Evolutionary conservation across 108 stramenopile species (phyloP).

Genomic region (Cyclostephanos invisitatus): DNA sequence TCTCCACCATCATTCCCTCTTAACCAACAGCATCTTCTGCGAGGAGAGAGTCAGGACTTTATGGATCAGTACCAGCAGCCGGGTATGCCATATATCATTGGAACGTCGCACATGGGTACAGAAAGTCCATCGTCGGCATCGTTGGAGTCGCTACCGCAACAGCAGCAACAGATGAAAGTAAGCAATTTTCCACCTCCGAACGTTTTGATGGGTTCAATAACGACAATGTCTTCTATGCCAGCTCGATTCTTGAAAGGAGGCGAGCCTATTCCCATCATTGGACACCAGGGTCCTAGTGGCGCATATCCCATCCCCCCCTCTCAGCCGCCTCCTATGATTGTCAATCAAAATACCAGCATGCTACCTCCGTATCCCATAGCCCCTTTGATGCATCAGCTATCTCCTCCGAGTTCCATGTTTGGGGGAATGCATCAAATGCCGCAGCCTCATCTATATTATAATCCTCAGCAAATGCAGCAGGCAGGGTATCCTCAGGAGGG

Average conservation of each 20-base stretch:
- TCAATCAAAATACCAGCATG: not conserved
- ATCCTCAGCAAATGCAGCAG: constrained; percentile 45
- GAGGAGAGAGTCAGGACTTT: constrained; percentile 4
- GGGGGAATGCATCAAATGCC: not conserved
- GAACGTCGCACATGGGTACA: constrained; percentile 9
- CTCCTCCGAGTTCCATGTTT: constrained; percentile 1
- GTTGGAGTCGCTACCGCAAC: constrained; percentile 35
- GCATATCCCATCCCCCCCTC: not conserved
- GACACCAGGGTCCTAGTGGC: not conserved
- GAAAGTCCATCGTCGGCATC: constrained; percentile 39
- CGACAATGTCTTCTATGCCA: constrained; percentile 36
- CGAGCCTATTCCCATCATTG: not conserved
- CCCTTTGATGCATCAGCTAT: constrained; percentile 13
- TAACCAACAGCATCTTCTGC: constrained; percentile 3
- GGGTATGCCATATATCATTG: constrained; percentile 1
- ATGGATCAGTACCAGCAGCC: constrained; percentile 2
- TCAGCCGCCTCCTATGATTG: not conserved
- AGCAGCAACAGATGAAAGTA: constrained; percentile 19
- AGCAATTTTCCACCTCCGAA: constrained; percentile 21
- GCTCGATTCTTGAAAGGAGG: not conserved
- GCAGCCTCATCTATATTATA: constrained; percentile 40
- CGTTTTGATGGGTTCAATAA: constrained; percentile 15
- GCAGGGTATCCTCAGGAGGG: constrained; percentile 21
- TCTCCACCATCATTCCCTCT: constrained; percentile 11
- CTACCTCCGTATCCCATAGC: constrained; percentile 9